Base-by-base conservation (phyloP, 2,329 filamentous ascomycete species). In the Pleomassaria siparia region DNA sequence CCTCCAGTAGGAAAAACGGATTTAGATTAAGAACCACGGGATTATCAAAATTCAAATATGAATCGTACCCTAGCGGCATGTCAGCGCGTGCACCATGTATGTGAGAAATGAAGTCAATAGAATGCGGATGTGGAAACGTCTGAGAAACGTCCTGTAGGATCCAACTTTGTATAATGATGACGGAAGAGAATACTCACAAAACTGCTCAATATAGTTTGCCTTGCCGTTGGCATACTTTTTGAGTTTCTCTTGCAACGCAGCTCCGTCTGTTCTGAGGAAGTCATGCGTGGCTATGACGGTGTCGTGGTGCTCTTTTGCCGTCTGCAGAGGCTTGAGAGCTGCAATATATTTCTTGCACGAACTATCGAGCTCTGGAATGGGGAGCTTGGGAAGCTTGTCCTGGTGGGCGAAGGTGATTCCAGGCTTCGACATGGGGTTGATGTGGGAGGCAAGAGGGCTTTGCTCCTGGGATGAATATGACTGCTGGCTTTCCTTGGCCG, bases 131-230 rank as follows among this genome's bases (percentile, higher is more conserved):
- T 46, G 44, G 46, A 51, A 48, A 25, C 44, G 15, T 44, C 33
- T 39, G 45, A 50, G 40, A 47, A 47, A 24, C 25, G 26, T 25
- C n/a, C 41, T 21, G 41, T 33, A 30, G 29, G 44, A 28, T 42
- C 25, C 33, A n/a, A 35, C 36, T 9, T 32, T 9, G 24, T 37
- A 18, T 51, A 55, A 32, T 1, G 44, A 20, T 10, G n/a, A 29
- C 29, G 30, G 4, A 32, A 24, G 26, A 39, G 2, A 11, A 33
- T 39, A 80, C 89, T 67, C 81, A 96, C 92, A 99, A 62, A 99
- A 99, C 64, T 99, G 94, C 69, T 97, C 94, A 61, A 99, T 97
- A 67, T 96, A 99, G 72, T 92, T 97, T 29, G 89, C 89, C 74
- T 91, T 92, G 36, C 88, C 90, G 40, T 84, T 85, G 8, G 94